Percentiles rank a stretch among this genome's conserved stretches.
Conservation (phyloP, 345 rosid species). For the Heritiera fomes region DNA sequence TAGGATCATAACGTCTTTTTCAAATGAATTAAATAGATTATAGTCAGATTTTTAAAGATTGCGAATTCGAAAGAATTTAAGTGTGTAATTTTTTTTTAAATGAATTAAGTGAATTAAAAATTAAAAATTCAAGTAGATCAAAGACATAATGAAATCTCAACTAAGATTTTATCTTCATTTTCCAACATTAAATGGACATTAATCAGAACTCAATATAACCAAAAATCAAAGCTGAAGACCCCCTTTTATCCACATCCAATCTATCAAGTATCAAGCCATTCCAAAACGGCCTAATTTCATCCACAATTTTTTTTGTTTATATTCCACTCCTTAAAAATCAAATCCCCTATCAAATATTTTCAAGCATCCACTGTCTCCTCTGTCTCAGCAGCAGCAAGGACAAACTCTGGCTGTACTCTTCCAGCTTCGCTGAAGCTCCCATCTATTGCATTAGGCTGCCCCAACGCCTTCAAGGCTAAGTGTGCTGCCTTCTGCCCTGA, state of each 20-base stretch:
- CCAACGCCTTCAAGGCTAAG: conserved; percentile 67
- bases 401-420: conserved; percentile 49
- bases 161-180: neutral
- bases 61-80: too few relatives aligned
- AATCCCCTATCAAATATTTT: neutral
- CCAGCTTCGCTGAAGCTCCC: conserved; percentile 39
- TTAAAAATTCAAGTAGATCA: too few relatives aligned
- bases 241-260: neutral
- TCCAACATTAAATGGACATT: neutral
- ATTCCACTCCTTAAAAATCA: neutral
- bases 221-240: neutral
- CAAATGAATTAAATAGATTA: too few relatives aligned
- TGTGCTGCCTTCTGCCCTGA: conserved; percentile 94
- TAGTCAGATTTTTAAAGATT: too few relatives aligned
- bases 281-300: neutral
- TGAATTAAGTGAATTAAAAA: too few relatives aligned
- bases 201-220: neutral
- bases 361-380: conserved; percentile 62
- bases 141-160: neutral
- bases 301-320: neutral
- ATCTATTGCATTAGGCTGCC: conserved; percentile 65
- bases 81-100: too few relatives aligned
- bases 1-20: too few relatives aligned
- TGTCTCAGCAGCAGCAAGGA: conserved; percentile 62
- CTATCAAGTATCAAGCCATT: neutral